Percentiles rank a stretch among this genome's conserved stretches.
Conservation (phyloP, 2,329 filamentous ascomycete species). For the Cladosporium sp. region DNA sequence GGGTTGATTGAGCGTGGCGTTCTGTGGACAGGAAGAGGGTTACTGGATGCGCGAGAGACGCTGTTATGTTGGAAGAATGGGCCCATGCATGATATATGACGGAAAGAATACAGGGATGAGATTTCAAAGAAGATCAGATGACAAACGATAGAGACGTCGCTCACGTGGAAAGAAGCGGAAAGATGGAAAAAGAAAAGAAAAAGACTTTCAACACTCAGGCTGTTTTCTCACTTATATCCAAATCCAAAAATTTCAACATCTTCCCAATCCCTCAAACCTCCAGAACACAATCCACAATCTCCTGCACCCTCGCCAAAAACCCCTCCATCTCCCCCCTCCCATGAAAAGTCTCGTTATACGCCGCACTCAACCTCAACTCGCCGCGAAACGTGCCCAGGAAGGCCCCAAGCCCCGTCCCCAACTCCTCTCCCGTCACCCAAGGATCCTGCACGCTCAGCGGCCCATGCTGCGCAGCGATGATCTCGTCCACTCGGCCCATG, state of each 20-base stretch:
- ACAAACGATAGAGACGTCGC: neutral
- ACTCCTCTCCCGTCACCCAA: conserved; percentile 9
- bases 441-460: neutral
- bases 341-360: conserved; percentile 5
- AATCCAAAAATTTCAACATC: neutral
- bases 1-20: conserved; percentile 11
- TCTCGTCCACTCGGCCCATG: conserved; percentile 3
- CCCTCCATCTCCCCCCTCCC: neutral
- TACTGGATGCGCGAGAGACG: no score
- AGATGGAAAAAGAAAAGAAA: neutral
- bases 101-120: neutral
- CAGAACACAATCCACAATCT: neutral
- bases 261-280: neutral
- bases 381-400: conserved; percentile 7
- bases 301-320: conserved; percentile 7
- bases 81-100: neutral
- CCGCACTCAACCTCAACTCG: conserved; percentile 4
- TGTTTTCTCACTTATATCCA: neutral
- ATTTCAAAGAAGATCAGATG: neutral
- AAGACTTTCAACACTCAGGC: neutral
- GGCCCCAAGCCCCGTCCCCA: conserved; percentile 1
- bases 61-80: neutral
- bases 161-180: neutral
- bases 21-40: neutral
- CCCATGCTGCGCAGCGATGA: neutral